Evolutionary conservation across 768 basidiomycete species (phyloP).

Genomic region (Hortiboletus flavorubellus): DNA sequence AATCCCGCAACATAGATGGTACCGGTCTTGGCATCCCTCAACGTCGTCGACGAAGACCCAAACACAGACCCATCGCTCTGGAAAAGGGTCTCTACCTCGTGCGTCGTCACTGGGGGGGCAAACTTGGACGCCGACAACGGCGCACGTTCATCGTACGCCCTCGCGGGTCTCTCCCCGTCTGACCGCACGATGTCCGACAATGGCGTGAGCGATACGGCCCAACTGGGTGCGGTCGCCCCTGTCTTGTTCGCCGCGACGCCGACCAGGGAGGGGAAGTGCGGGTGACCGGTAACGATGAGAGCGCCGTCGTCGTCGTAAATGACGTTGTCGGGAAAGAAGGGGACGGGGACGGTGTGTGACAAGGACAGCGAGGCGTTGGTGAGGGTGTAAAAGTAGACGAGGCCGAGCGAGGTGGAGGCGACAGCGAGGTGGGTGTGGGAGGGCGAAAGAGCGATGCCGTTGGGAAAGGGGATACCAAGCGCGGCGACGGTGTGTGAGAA

Average conservation of each 20-base stretch:
- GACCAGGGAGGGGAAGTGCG: constrained; percentile 54
- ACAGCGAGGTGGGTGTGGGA: constrained; percentile 50
- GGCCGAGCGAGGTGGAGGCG: constrained; percentile 47
- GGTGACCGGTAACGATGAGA: constrained; percentile 64
- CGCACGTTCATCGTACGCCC: constrained; percentile 40
- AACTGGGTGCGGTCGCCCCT: constrained; percentile 47
- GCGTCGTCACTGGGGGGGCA: constrained; percentile 33
- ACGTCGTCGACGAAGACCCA: constrained; percentile 48
- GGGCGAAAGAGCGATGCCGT: constrained; percentile 62
- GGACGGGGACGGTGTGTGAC: constrained; percentile 42
- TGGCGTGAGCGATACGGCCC: constrained; percentile 49
- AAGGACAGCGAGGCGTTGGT: constrained; percentile 39
- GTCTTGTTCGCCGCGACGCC: constrained; percentile 44
- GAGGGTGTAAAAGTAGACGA: constrained; percentile 52
- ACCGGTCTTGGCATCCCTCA: constrained; percentile 49
- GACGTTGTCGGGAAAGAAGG: constrained; percentile 64
- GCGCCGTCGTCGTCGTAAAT: constrained; percentile 44
- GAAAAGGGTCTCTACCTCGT: constrained; percentile 60
- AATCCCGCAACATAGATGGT: constrained; percentile 54
- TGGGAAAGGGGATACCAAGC: constrained; percentile 59
- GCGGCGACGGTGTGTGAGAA: constrained; percentile 41
- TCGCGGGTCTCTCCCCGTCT: constrained; percentile 1
- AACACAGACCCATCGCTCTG: constrained; percentile 69
- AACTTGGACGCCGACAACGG: constrained; percentile 47
- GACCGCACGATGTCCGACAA: neutral